Evolutionary conservation across 768 basidiomycete genomes (phyloP), one percentile per base, ranked within the genome.

Genomic region (Paxillus involutus): DNA sequence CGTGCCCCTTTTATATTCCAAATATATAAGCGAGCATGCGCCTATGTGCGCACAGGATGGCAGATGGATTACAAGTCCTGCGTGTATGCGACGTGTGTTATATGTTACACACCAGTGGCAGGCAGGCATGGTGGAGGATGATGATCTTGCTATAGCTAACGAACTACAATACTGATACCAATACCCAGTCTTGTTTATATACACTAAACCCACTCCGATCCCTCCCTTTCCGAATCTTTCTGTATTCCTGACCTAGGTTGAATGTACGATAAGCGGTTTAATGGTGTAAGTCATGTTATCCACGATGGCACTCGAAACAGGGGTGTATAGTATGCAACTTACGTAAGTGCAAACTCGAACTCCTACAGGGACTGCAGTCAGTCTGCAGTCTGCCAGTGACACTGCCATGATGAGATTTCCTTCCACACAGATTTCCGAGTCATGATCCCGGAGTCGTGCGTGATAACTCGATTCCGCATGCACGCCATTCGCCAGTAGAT

Each of bases 1-100:
- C 13, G n/a, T 36, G 35, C 49, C 54, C 63, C 24, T 63, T 61
- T 13, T 74, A 76, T 3, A 74, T 75, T 59, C 67, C 63, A 43
- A 24, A n/a, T n/a, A 57, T 77, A 19, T 75, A 74, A 33, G 50
- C 36, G 37, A 35, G 32, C 49, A 42, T 29, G 39, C 46, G 33
- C 9, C 41, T 32, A 32, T 32, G 33, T 19, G 19, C 49, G 51
- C 41, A 45, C 49, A 43, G 37, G 48, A 43, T 16, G 36, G 52
- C 43, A 30, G 48, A 24, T 37, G 36, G 39, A 32, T 32, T 10
- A 32, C 6, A 10, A 11, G 8, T 10, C 11, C 32, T 32, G 32
- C 43, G 39, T 41, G 24, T 32, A 30, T 26, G 14, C 42, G 49
- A 52, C 45, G 24, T 59, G 35, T 36, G 42, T 43, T 55, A 46